These are phyloP conservation scores for Dipteronia dyeriana DNA, from an alignment of 345 rosid genomes.

Conservation along the genomic window DNA sequence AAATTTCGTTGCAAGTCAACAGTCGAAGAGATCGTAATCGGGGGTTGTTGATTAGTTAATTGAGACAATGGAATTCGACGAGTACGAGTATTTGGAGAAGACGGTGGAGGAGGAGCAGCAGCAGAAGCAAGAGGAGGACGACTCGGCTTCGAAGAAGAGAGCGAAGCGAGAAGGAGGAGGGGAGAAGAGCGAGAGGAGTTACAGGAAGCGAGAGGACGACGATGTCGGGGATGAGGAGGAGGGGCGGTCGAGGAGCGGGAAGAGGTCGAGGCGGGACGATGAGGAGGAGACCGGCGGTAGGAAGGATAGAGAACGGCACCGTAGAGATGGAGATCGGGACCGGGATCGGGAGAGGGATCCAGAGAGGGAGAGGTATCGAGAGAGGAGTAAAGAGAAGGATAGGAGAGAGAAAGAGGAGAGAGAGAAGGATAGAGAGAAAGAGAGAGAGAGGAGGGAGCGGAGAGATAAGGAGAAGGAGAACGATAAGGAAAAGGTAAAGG, in stretches of 20 bases:
- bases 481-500: conserved; percentile 29
- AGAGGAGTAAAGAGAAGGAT: conserved; percentile 42
- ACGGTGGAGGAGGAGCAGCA: conserved; percentile 64
- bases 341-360: conserved; percentile 40
- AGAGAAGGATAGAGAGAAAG: conserved; percentile 33
- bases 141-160: conserved; percentile 41
- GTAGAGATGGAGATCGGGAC: conserved; percentile 50
- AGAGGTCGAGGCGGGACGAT: conserved; percentile 59
- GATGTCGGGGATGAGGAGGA: conserved; percentile 48
- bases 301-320: conserved; percentile 23
- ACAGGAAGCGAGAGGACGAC: conserved; percentile 49
- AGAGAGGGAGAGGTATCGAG: conserved; percentile 45
- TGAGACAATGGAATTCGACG: conserved; percentile 77
- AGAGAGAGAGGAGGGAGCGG: conserved; percentile 38
- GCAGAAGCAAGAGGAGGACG: conserved; percentile 33
- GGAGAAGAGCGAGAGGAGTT: conserved; percentile 69
- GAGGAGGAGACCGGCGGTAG: conserved; percentile 53
- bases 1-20: neutral
- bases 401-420: conserved; percentile 32
- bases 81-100: conserved; percentile 92
- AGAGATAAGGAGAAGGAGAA: conserved; percentile 24
- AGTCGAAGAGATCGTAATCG: conserved; percentile 14
- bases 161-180: conserved; percentile 38
- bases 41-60: conserved; percentile 9
- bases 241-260: conserved; percentile 49